These are phyloP conservation scores for Protea cynaroides DNA, from an alignment of 164 flowering plant species.

Conservation along the genomic window DNA sequence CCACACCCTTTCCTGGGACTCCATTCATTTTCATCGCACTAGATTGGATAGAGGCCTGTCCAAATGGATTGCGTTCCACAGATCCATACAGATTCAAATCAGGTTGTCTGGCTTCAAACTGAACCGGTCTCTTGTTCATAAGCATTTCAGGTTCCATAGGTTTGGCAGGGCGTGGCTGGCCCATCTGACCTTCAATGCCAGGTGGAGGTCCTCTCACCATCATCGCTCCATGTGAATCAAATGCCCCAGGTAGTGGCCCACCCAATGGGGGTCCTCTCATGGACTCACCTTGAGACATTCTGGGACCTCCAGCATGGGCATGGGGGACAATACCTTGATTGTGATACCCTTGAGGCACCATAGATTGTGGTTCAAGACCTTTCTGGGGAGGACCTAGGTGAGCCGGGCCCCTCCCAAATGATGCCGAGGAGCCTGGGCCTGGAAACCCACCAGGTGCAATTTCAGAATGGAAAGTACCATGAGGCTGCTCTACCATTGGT, in stretches of 20 bases:
- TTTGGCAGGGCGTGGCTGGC: constrained; percentile 24
- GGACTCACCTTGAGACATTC: constrained; percentile 25
- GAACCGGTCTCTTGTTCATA: constrained; percentile 25
- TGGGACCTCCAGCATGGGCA: constrained; percentile 18
- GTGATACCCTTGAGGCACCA: constrained; percentile 23
- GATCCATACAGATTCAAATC: constrained; percentile 27
- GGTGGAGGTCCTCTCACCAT: constrained; percentile 30
- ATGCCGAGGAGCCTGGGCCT: constrained; percentile 23
- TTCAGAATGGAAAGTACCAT: constrained; percentile 24
- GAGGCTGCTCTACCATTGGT: constrained; percentile 17
- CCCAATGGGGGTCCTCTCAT: constrained; percentile 22
- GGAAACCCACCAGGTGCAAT: constrained; percentile 24
- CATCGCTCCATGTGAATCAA: constrained; percentile 35
- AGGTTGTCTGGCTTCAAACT: constrained; percentile 31
- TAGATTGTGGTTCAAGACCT: constrained; percentile 20
- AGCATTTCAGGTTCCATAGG: constrained; percentile 29
- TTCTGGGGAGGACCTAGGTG: constrained; percentile 29
- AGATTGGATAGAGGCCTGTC: constrained; percentile 25
- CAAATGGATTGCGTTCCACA: constrained; percentile 29
- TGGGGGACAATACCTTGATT: constrained; percentile 21
- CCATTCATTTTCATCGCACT: constrained; percentile 32
- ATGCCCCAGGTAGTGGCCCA: constrained; percentile 26
- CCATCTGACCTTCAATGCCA: constrained; percentile 28
- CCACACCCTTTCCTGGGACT: constrained; percentile 31
- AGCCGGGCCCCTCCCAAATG: constrained; percentile 38